These are phyloP conservation scores for Alternaria sp. DNA, from an alignment of 2,329 filamentous ascomycete genomes.

Conservation along the genomic window DNA sequence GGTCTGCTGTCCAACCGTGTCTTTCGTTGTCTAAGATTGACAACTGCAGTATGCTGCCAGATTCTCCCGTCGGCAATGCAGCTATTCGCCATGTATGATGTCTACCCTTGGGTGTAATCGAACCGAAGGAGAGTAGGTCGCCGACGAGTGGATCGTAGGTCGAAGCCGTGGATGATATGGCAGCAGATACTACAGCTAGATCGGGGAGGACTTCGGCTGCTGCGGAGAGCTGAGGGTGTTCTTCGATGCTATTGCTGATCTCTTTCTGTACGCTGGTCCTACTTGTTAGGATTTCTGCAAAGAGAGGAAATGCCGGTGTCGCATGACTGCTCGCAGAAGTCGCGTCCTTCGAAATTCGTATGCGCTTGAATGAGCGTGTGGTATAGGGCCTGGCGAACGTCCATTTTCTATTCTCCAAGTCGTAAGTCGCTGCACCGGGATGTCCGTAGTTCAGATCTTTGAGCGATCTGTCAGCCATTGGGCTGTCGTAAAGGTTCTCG, in stretches of 20 bases:
- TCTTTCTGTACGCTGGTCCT: constrained; percentile 17
- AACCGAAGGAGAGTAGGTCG: constrained; percentile 63
- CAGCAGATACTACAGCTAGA: constrained; percentile 33
- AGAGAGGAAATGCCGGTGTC: constrained; percentile 15
- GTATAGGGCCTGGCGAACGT: constrained; percentile 51
- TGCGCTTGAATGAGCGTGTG: constrained; percentile 27
- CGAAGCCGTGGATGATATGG: constrained; percentile 35
- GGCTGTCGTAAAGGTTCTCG: constrained; percentile 48
- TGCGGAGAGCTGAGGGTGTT: constrained; percentile 33
- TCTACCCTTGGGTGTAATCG: constrained; percentile 56
- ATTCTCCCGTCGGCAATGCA: constrained; percentile 57
- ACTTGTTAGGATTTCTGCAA: background rate
- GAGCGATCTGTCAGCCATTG: constrained; percentile 62
- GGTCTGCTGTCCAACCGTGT: constrained; percentile 61
- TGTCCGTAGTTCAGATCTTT: constrained; percentile 62
- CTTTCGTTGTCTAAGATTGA: constrained; percentile 57
- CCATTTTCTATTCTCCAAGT: constrained; percentile 57
- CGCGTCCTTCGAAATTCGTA: constrained; percentile 30
- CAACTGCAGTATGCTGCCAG: constrained; percentile 65
- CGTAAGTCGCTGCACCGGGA: constrained; percentile 59
- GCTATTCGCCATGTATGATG: constrained; percentile 35
- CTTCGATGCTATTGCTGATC: constrained; percentile 21
- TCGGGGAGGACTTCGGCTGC: constrained; percentile 29
- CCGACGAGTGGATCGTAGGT: constrained; percentile 51
- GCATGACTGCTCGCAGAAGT: constrained; percentile 24